These are phyloP conservation scores for Elasticomyces elasticus DNA, from an alignment of 495 filamentous ascomycete species.

Conservation along the genomic window DNA sequence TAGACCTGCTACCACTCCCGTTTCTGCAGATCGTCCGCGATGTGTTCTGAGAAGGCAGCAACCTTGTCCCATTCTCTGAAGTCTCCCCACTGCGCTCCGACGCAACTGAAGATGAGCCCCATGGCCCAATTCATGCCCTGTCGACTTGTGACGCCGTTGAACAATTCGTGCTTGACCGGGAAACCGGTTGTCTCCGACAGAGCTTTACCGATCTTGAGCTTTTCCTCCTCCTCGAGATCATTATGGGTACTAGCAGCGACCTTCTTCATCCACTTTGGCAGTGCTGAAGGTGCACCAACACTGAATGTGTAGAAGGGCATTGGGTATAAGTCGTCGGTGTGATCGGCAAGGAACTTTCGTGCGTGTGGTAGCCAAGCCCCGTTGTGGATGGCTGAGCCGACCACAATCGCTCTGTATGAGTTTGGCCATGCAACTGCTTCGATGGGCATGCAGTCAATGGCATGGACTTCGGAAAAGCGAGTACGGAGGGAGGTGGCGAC, in stretches of 20 bases:
- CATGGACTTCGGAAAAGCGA: neutral
- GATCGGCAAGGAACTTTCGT: neutral
- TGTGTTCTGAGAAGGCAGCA: neutral
- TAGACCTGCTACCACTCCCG: too few species aligned
- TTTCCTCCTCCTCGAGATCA: neutral
- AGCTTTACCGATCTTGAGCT: neutral
- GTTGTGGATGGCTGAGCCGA: neutral
- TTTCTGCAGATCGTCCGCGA: neutral
- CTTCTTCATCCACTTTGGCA: neutral
- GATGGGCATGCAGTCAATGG: neutral
- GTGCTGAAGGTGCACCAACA: neutral
- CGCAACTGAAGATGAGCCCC: neutral
- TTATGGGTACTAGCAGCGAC: neutral
- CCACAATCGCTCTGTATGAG: neutral
- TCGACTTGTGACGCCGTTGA: neutral
- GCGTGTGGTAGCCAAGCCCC: neutral
- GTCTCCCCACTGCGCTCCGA: neutral
- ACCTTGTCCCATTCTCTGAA: neutral
- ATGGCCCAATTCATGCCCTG: neutral
- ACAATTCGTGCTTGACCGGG: neutral
- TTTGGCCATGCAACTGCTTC: neutral
- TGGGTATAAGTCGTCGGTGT: neutral
- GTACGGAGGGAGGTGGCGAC: neutral
- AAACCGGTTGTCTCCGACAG: neutral
- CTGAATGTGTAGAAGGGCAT: neutral